A percentile compares a stretch with the other conserved stretches of the same genome.
phyloP scores from a whole-genome alignment of 441 rosid genomes.

The Melastoma candidum region DNA sequence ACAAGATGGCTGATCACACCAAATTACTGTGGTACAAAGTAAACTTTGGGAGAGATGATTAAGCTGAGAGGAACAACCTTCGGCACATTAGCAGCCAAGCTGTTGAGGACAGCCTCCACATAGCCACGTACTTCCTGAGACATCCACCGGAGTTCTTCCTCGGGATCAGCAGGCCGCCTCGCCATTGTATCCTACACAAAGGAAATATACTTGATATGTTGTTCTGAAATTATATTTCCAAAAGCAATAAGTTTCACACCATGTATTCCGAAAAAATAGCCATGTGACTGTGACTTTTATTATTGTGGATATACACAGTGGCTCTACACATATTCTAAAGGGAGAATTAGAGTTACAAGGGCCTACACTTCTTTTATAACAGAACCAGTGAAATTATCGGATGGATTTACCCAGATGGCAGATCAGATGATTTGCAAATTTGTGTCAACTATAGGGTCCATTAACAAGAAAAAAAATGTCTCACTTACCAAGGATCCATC shows the following conservation, averaged over 20 bases:
- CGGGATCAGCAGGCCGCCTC: constrained; percentile 96
- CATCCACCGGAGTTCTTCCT: constrained; percentile 99
- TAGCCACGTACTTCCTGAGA: constrained; percentile 99
- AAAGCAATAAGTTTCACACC: too few species aligned
- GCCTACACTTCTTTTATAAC: too few species aligned
- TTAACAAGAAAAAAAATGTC: background rate
- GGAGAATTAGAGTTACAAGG: too few species aligned
- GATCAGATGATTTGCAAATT: too few species aligned
- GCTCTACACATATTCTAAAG: too few species aligned
- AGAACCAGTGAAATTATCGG: too few species aligned
- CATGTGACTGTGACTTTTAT: too few species aligned
- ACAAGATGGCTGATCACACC: constrained; percentile 2
- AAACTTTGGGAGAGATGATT: constrained; percentile 3
- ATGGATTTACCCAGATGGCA: too few species aligned
- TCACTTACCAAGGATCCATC: constrained; percentile 97
- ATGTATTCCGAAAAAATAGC: too few species aligned
- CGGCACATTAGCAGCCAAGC: constrained; percentile 99
- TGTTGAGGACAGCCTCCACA: constrained; percentile 99
- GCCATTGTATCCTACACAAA: constrained; percentile 72
- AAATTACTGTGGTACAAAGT: too few species aligned
- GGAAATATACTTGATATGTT: constrained; percentile 3
- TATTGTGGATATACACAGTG: too few species aligned
- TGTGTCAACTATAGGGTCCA: too few species aligned
- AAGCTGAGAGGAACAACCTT: constrained; percentile 40
- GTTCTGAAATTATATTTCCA: background rate